Evolutionary conservation across 257 asterid genomes (phyloP).

Genomic region (Thymus mandschuricus): DNA sequence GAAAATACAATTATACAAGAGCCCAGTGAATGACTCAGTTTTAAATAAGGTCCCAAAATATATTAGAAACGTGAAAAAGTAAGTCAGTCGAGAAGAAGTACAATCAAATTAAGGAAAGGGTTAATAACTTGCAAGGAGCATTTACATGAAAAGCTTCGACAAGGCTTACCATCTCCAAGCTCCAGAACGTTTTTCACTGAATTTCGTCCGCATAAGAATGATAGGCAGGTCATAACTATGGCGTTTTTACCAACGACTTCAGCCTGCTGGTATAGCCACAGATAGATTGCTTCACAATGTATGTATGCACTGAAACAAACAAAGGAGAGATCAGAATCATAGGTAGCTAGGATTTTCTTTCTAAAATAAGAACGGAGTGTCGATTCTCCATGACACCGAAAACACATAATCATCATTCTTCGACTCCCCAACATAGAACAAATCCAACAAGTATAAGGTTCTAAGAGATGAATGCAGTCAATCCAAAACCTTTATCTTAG

Average conservation of each 20-base stretch:
- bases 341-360: not conserved
- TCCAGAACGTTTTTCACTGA: constrained; percentile 35
- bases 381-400: not conserved
- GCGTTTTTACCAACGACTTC: constrained; percentile 33
- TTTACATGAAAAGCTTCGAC: constrained; percentile 19
- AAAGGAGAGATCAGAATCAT: constrained; percentile 20
- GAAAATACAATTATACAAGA: no score
- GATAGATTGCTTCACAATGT: constrained; percentile 24
- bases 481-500: not conserved
- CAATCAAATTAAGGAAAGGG: constrained; percentile 7
- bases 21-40: not conserved
- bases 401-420: not conserved
- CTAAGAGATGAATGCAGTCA: no score
- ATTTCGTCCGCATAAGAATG: constrained; percentile 50
- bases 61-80: not conserved
- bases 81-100: constrained; percentile 11
- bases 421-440: not conserved
- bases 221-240: constrained; percentile 72
- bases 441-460: not conserved
- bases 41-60: not conserved
- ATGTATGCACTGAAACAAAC: constrained; percentile 33
- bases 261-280: constrained; percentile 26
- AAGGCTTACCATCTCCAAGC: constrained; percentile 58
- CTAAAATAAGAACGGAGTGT: not conserved
- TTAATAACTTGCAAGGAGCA: constrained; percentile 6